Evolutionary conservation across 805 yeast species (phyloP).

Genomic region (Kazachstania martiniae): DNA sequence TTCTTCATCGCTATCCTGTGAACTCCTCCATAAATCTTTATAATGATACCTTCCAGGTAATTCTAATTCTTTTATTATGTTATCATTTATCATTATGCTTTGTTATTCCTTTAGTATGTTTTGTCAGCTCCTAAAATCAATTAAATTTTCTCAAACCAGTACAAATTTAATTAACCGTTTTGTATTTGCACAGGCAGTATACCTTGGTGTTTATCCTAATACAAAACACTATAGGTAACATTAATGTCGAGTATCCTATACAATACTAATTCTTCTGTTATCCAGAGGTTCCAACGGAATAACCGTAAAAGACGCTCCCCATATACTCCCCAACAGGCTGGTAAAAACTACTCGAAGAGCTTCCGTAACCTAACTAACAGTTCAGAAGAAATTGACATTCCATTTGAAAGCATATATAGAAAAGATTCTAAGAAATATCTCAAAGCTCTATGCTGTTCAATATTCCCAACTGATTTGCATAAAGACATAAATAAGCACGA

Average conservation of each 20-base stretch:
- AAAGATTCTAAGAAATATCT: conserved; percentile 20
- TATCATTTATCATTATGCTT: no score
- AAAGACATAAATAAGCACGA: conserved; percentile 6
- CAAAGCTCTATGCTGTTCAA: conserved; percentile 17
- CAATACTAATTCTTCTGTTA: conserved; percentile 22
- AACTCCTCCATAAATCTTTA: conserved; percentile 18
- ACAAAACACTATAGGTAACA: no score
- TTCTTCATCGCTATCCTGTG: conserved; percentile 3
- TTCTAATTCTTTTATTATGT: no score
- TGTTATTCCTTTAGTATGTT: no score
- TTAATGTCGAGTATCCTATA: conserved; percentile 19
- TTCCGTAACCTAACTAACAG: neutral
- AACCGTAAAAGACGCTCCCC: no score
- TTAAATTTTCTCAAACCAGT: no score
- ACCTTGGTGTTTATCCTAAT: no score
- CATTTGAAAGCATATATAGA: conserved; percentile 10
- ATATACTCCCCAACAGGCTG: neutral
- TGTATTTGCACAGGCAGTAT: no score
- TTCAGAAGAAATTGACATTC: conserved; percentile 4
- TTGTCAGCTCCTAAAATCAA: no score
- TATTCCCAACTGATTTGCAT: conserved; percentile 15
- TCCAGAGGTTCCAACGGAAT: conserved; percentile 20
- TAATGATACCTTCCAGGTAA: conserved; percentile 14
- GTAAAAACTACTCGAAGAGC: no score
- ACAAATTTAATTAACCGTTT: no score